Evolutionary conservation across 2,329 filamentous ascomycete genomes (phyloP), one percentile per base, ranked within the genome.

Genomic region (Ceratocystis albifundus): DNA sequence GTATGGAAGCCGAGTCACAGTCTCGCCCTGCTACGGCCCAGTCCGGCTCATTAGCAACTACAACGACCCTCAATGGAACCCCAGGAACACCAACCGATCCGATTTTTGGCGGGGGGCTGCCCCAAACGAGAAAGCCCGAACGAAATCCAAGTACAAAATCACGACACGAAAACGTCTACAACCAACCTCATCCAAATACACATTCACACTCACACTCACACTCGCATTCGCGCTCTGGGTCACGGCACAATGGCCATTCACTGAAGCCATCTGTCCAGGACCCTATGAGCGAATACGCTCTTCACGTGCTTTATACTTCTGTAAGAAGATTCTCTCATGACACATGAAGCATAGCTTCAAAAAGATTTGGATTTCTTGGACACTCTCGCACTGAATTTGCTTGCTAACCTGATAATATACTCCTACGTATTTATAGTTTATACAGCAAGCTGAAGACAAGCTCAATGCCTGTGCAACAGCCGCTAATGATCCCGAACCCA

Each of bases 261-360:
- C 61, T 78, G 83, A 71, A 83, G 83, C 1, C 36, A 41, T 71
- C 84, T 65, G 90, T 96, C 69, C 84, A 88, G 70, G 96, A 93
- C 76, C 96, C 92, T 0, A 92, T 96, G n/a, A 92, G 91, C 66
- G 94, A 99, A 79, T 97, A 96, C 82, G 94, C 94, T 22, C 80
- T 99, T 68, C 93, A 97, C 76, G 93, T 97, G 71, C 80, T 99
- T 55, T 96, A 97, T 76, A 97, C 94, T 70, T 91, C 92, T 69
- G 87, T 90, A 75, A 76, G 84, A 79, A 3, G 25, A 36, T 36
- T 15, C 55, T 36, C 15, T 53, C 4, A 8, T 3, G 48, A 25
- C 2, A 12, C n/a, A 53, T 53, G 48, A 3, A 10, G 22, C 22
- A 8, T 20, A 25, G 22, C 7, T 20, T 25, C 10, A 53, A 53